phyloP scores from a whole-genome alignment of 2,329 filamentous ascomycete genomes.

The Chrysoporthe puriensis region DNA sequence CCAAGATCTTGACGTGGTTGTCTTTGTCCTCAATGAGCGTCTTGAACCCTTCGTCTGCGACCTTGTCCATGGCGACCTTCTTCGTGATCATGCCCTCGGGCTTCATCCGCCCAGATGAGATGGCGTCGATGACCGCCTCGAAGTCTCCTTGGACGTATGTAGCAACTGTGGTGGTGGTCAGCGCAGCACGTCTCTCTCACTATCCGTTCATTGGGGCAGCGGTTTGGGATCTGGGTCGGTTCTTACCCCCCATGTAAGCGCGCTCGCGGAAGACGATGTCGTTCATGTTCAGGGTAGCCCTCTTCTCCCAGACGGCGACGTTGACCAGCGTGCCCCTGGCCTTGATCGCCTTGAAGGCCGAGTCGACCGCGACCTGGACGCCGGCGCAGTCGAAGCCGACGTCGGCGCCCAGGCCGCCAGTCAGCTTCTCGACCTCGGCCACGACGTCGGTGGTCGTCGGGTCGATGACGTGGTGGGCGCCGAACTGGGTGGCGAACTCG shows the following conservation, averaged over 20 bases:
- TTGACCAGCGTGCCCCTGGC: constrained; percentile 34
- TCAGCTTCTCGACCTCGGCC: constrained; percentile 28
- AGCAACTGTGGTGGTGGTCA: constrained; percentile 12
- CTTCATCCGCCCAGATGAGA: constrained; percentile 39
- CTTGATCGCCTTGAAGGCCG: constrained; percentile 32
- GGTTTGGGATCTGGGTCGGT: not conserved
- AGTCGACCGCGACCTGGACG: constrained; percentile 28
- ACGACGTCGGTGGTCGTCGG: constrained; percentile 30
- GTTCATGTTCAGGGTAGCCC: constrained; percentile 27
- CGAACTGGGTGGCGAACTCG: constrained; percentile 55
- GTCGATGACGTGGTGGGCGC: constrained; percentile 43
- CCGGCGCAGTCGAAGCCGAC: constrained; percentile 35
- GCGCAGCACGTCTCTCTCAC: not conserved
- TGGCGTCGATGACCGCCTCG: constrained; percentile 33
- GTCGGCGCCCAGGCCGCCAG: constrained; percentile 30
- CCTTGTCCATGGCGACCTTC: constrained; percentile 52
- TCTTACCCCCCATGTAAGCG: constrained; percentile 31
- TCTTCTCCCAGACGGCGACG: constrained; percentile 35
- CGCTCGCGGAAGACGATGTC: constrained; percentile 27
- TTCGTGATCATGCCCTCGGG: constrained; percentile 58
- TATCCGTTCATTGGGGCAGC: too few relatives aligned
- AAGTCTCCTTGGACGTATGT: constrained; percentile 30
- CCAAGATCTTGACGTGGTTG: constrained; percentile 59
- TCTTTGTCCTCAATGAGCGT: constrained; percentile 57
- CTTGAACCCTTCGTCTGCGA: constrained; percentile 56